Evolutionary conservation across 345 rosid genomes (phyloP).

Genomic region (Euphorbia tirucalli): DNA sequence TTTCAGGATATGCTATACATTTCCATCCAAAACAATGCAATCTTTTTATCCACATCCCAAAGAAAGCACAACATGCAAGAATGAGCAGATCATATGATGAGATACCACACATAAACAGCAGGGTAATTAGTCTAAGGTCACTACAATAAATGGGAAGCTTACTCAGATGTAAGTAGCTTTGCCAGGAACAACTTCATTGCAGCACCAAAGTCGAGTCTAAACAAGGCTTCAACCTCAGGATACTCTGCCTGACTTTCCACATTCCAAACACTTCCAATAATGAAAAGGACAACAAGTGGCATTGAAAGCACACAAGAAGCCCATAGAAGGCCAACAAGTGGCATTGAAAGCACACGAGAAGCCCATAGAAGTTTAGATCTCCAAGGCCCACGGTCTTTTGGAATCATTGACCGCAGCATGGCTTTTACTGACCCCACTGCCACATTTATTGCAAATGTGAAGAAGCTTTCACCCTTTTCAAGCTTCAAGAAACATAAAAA

Average conservation of each 20-base stretch:
- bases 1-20: too few relatives aligned
- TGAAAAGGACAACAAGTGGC: slow-evolving; percentile 88
- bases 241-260: slow-evolving; percentile 56
- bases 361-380: slow-evolving; percentile 94
- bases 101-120: too few relatives aligned
- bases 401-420: slow-evolving; percentile 52
- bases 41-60: too few relatives aligned
- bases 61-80: too few relatives aligned
- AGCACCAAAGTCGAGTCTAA: slow-evolving; percentile 75
- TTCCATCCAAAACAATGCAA: too few relatives aligned
- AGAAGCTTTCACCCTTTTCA: slow-evolving; percentile 87
- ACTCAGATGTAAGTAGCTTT: slow-evolving; percentile 84
- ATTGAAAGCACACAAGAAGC: slow-evolving; percentile 90
- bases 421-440: slow-evolving; percentile 83
- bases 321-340: slow-evolving; percentile 96
- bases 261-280: slow-evolving; percentile 72
- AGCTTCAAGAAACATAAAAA: slow-evolving; percentile 38
- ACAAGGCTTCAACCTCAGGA: slow-evolving; percentile 83
- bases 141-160: slow-evolving; percentile 26
- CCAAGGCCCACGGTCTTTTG: slow-evolving; percentile 76
- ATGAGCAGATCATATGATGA: too few relatives aligned
- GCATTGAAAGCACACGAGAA: slow-evolving; percentile 93
- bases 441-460: slow-evolving; percentile 88
- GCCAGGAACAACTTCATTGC: slow-evolving; percentile 95
- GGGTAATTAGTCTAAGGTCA: too few relatives aligned